Evolutionary conservation across 2,329 filamentous ascomycete species (phyloP).

Genomic region (Epichloe glyceriae): DNA sequence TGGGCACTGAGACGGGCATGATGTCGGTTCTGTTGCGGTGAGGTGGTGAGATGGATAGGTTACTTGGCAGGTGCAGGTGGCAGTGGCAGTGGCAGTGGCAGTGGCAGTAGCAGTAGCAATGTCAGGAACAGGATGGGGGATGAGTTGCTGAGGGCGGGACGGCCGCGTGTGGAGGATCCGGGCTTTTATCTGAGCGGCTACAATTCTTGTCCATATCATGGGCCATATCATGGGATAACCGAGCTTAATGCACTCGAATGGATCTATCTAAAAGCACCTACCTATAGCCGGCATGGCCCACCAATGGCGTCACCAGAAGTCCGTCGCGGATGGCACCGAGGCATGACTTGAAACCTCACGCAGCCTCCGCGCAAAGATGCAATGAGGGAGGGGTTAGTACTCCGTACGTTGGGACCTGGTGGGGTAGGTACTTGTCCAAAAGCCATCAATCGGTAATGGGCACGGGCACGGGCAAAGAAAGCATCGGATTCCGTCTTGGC

Average conservation of each 20-base stretch:
- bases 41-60: neutral
- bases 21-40: slow-evolving; percentile 4
- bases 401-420: neutral
- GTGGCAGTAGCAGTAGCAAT: neutral
- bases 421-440: neutral
- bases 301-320: slow-evolving; percentile 3
- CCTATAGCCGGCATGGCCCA: slow-evolving; percentile 3
- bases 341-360: too few relatives aligned
- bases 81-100: neutral
- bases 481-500: too few relatives aligned
- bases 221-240: neutral
- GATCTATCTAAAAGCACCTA: slow-evolving; percentile 1
- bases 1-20: slow-evolving; percentile 46
- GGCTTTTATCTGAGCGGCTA: too few relatives aligned
- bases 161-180: too few relatives aligned
- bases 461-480: too few relatives aligned
- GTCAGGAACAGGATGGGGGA: too few relatives aligned
- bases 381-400: neutral
- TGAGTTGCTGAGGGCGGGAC: too few relatives aligned
- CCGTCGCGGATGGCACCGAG: neutral
- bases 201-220: too few relatives aligned
- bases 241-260: neutral
- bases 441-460: neutral
- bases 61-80: neutral
- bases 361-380: neutral